Conservation (phyloP, 2,329 filamentous ascomycete genomes). For the Rhynchosporium agropyri region DNA sequence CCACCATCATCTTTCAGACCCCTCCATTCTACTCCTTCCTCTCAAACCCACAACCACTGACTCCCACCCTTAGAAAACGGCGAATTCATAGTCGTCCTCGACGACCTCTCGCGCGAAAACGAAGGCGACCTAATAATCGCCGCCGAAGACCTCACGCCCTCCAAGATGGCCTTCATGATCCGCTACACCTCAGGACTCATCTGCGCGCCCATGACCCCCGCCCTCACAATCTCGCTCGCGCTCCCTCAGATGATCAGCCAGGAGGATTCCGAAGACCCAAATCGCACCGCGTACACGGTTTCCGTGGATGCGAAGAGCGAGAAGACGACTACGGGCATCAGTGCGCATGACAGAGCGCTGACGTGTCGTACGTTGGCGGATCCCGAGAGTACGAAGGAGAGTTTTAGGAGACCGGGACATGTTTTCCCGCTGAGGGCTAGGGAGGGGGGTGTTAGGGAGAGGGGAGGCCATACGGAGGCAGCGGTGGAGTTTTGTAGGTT, state of each 20-base stretch:
- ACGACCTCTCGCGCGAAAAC: conserved; percentile 90
- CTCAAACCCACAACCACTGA: neutral
- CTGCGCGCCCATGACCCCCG: conserved; percentile 78
- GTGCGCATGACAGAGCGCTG: conserved; percentile 81
- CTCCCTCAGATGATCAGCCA: conserved; percentile 85
- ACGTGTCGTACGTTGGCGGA: conserved; percentile 80
- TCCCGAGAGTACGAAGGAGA: conserved; percentile 51
- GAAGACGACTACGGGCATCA: conserved; percentile 84
- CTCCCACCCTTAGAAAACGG: conserved; percentile 60
- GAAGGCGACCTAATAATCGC: conserved; percentile 98
- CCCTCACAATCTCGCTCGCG: conserved; percentile 68
- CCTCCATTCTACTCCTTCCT: conserved; percentile 17
- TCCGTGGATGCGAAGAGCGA: conserved; percentile 78
- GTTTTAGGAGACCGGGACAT: conserved; percentile 84
- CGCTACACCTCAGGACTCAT: conserved; percentile 88
- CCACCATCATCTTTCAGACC: neutral
- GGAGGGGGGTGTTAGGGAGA: conserved; percentile 76
- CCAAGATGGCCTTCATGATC: conserved; percentile 96
- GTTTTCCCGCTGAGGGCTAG: conserved; percentile 82
- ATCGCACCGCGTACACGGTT: conserved; percentile 90
- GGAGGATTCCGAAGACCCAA: conserved; percentile 69
- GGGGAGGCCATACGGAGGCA: conserved; percentile 90
- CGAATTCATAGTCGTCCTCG: conserved; percentile 94
- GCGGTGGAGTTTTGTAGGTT: conserved; percentile 87
- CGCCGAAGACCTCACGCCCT: conserved; percentile 77